Evolutionary conservation across 2,329 filamentous ascomycete species (phyloP).

Genomic region (Huntiella bhutanensis): DNA sequence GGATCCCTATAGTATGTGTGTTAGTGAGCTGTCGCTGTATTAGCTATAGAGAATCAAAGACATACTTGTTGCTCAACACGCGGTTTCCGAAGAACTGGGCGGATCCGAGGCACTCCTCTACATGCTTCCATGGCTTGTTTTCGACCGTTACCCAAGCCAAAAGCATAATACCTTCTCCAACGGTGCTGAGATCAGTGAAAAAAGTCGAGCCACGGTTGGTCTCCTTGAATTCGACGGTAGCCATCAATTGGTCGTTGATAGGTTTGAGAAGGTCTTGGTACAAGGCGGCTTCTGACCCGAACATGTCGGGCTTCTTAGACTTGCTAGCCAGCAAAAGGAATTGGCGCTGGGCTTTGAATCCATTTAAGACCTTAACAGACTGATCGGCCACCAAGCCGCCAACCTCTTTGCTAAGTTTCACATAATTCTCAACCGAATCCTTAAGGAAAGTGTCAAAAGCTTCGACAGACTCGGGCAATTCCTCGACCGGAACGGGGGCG

Average conservation of each 20-base stretch:
- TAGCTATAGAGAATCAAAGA: not conserved
- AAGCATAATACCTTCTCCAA: constrained; percentile 76
- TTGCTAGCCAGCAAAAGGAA: constrained; percentile 79
- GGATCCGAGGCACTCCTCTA: constrained; percentile 63
- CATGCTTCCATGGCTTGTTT: constrained; percentile 63
- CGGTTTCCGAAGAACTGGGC: constrained; percentile 92
- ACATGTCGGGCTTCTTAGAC: constrained; percentile 73
- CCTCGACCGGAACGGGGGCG: constrained; percentile 25
- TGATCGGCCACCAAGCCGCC: constrained; percentile 66
- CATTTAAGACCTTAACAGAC: constrained; percentile 35
- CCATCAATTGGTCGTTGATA: constrained; percentile 63
- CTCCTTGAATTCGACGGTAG: constrained; percentile 65
- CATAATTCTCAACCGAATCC: constrained; percentile 57
- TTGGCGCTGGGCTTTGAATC: constrained; percentile 70
- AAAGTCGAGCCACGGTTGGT: constrained; percentile 55
- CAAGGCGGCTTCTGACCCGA: constrained; percentile 36
- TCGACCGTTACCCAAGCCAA: constrained; percentile 83
- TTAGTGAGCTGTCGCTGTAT: not conserved
- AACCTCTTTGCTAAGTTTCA: constrained; percentile 56
- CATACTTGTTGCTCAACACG: constrained; percentile 42
- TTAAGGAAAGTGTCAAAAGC: constrained; percentile 71
- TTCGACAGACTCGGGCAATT: constrained; percentile 58
- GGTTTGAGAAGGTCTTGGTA: constrained; percentile 70
- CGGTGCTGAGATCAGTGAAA: constrained; percentile 68
- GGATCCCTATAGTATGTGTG: constrained; percentile 38